Base-by-base conservation (phyloP, 768 basidiomycete genomes). In the Naganishia vishniacii region DNA sequence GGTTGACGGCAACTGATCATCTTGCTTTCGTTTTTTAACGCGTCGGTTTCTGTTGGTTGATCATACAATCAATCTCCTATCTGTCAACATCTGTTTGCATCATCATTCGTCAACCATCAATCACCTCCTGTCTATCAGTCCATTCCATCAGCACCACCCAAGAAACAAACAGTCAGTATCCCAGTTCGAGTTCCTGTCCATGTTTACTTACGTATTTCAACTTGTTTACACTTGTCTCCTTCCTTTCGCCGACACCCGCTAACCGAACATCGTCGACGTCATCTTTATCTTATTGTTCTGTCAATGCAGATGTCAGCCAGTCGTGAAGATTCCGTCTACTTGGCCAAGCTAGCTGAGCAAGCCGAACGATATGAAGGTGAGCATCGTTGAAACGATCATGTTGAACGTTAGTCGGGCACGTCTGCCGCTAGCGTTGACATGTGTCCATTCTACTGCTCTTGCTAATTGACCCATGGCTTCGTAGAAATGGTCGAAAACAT, bases 331-430 rank as follows among this genome's bases (percentile, higher is more conserved):
- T 91, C 88, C 74, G 93, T 98, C 81, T 98, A 97, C 85, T 92
- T 95, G 81, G 93, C 94, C 82, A 98, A 98, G 89, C 91, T 97
- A 83, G 91, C 91, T 79, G 92, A 97, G 83, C 92, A 97, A 83
- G 94, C 94, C 74, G 93, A 98, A 84, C 93, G 94, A 56, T 98
- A 97, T 79, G 93, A 97, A 83, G 93, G 93, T 88, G 46, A 69
- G 76, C 74, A 41, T 18, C 11, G n/a, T n/a, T n/a, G n/a, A n/a
- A n/a, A n/a, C n/a, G n/a, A n/a, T n/a, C n/a, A n/a, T n/a, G n/a
- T n/a, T n/a, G n/a, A n/a, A n/a, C n/a, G n/a, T n/a, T n/a, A n/a
- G n/a, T n/a, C n/a, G n/a, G n/a, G n/a, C n/a, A n/a, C n/a, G n/a
- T n/a, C n/a, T n/a, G n/a, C n/a, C n/a, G n/a, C n/a, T n/a, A n/a